These are phyloP conservation scores for Yarrowia sp. DNA, from an alignment of 805 yeast species.

Conservation along the genomic window DNA sequence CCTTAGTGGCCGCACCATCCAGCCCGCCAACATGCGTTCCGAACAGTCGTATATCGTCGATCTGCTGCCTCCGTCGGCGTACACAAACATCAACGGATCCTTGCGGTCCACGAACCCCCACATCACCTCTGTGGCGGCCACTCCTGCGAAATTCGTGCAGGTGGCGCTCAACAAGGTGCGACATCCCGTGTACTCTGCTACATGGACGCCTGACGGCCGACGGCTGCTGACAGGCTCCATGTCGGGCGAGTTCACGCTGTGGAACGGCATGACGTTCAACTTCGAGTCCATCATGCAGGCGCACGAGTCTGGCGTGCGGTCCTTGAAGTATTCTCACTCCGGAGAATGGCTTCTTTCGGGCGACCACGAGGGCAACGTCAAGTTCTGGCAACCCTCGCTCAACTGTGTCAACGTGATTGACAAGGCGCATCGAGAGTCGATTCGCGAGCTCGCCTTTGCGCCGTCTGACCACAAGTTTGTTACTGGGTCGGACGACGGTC, in stretches of 20 bases:
- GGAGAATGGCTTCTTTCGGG: constrained; percentile 95
- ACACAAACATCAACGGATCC: constrained; percentile 32
- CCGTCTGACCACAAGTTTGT: constrained; percentile 89
- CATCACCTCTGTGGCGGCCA: constrained; percentile 10
- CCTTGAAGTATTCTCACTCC: constrained; percentile 76
- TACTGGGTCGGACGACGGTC: constrained; percentile 91
- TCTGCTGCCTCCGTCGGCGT: constrained; percentile 62
- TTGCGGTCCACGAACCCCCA: constrained; percentile 31
- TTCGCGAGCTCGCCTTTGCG: constrained; percentile 82
- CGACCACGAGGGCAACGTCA: constrained; percentile 85
- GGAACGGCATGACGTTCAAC: constrained; percentile 94
- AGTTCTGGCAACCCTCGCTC: constrained; percentile 97
- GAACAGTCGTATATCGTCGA: constrained; percentile 59
- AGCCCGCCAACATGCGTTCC: constrained; percentile 49
- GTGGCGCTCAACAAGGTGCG: constrained; percentile 85
- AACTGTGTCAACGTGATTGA: constrained; percentile 78
- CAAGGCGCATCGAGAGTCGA: constrained; percentile 72
- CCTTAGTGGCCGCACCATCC: constrained; percentile 33
- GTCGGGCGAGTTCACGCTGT: constrained; percentile 92
- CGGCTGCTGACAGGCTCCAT: constrained; percentile 84
- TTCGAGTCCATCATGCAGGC: constrained; percentile 99
- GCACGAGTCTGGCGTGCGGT: constrained; percentile 83
- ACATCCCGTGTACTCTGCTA: constrained; percentile 84
- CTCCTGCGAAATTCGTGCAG: constrained; percentile 73
- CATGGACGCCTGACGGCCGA: constrained; percentile 97